phyloP scores from a whole-genome alignment of 2,329 filamentous ascomycete genomes.

The Alternaria consortialis region DNA sequence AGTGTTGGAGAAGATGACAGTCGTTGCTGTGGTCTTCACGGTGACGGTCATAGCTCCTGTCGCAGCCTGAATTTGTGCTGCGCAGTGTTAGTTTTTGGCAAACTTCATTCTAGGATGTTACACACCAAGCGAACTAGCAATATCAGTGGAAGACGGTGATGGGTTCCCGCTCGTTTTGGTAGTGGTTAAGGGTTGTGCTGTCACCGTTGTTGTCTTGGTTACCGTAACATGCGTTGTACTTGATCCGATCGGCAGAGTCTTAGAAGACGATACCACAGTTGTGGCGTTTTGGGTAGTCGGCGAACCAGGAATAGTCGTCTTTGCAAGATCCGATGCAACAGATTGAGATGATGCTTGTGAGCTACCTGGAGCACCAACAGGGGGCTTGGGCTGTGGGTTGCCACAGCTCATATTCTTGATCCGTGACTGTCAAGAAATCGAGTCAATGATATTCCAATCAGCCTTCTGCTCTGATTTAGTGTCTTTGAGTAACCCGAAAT shows the following conservation, averaged over 20 bases:
- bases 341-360: neutral
- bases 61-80: neutral
- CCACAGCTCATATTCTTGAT: conserved; percentile 36
- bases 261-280: neutral
- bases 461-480: conserved; percentile 25
- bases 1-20: neutral
- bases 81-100: neutral
- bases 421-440: conserved; percentile 18
- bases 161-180: neutral
- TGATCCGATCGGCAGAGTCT: neutral
- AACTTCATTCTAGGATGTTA: neutral
- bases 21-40: neutral
- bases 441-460: conserved; percentile 41
- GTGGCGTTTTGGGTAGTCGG: neutral
- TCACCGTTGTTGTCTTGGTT: neutral
- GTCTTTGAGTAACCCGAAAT: conserved; percentile 44
- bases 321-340: neutral
- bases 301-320: neutral
- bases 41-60: neutral
- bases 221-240: conserved; percentile 14
- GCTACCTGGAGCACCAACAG: neutral
- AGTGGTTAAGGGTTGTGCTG: neutral
- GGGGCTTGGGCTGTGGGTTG: neutral
- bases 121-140: neutral
- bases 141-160: neutral